Base-by-base conservation (phyloP, 2,329 filamentous ascomycete genomes). In the Piedraia hortae region DNA sequence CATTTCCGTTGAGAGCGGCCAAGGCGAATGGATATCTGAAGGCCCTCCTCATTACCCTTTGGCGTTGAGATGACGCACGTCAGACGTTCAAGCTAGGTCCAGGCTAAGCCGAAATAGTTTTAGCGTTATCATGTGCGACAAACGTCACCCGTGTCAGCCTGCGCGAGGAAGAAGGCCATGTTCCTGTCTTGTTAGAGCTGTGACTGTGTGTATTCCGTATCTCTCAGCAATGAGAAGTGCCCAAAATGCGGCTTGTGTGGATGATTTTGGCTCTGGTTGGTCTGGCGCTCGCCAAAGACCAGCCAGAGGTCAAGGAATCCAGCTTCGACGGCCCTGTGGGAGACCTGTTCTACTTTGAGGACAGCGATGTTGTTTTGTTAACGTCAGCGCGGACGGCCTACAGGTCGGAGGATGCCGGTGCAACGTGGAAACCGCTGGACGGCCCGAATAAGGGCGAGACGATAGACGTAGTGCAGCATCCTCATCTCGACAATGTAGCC, bases 321-420 rank as follows among this genome's bases (percentile, higher is more conserved):
- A 46, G 57, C 20, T 73, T 91, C 47, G 52, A 70, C 19, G 54
- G 65, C 35, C 46, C 55, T 24, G 73, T 77, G 1, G 42, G 49
- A 24, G 65, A 66, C 41, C 51, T 91, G 32, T 71, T 72, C 48
- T 97, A 90, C 48, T 93, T 97, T 41, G 69, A 85, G 38, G 74
- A 82, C 43, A 80, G 74, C 32, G 69, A 90, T 42, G 62, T 71
- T 22, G 54, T 89, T 27, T 47, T 93, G 20, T 66, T 77, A 39
- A 65, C 70, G 35, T 44, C 54, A 8, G 56, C 58, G 18, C 55
- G 58, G 27, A 63, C 62, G 29, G 55, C 89, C 22, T 78, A 68
- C 45, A 67, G 74, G 28, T 89, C 82, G 19, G 54, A 56, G 20
- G 64, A 93, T 48, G 78, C 73, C 17, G 88, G 85, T 32, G 60